Conservation (phyloP, 2,329 filamentous ascomycete genomes). For the Pestalotiopsis fici region DNA sequence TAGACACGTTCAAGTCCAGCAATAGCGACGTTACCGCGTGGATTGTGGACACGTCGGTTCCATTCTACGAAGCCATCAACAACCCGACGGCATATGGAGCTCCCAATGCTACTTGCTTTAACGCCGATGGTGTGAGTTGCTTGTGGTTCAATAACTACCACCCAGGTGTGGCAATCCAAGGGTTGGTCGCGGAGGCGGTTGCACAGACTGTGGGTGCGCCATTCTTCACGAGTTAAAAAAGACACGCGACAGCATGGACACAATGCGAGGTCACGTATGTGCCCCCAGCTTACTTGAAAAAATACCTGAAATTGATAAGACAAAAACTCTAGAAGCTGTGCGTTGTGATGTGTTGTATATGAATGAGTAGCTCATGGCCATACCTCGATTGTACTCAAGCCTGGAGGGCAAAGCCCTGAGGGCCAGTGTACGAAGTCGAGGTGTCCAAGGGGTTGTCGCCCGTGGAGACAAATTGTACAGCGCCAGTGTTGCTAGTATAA, state of each 20-base stretch:
- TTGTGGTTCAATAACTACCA: conserved; percentile 21
- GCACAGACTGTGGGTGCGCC: conserved; percentile 9
- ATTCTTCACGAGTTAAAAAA: background rate
- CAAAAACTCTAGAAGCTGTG: too few species aligned
- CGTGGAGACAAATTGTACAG: background rate
- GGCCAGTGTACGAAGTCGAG: background rate
- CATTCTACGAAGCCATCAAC: conserved; percentile 14
- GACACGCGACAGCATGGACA: too few species aligned
- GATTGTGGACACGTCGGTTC: conserved; percentile 18
- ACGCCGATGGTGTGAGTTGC: conserved; percentile 17
- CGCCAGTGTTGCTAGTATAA: background rate
- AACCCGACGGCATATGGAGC: conserved; percentile 22
- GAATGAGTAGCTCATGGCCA: too few species aligned
- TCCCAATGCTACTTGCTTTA: conserved; percentile 17
- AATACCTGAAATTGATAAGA: too few species aligned
- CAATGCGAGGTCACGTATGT: too few species aligned
- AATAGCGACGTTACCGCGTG: conserved; percentile 13
- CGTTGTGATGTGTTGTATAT: too few species aligned
- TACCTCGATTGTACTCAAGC: background rate
- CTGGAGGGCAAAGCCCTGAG: background rate
- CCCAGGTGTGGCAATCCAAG: conserved; percentile 19
- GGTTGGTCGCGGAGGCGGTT: conserved; percentile 15
- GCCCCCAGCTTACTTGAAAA: too few species aligned
- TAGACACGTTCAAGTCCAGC: conserved; percentile 14
- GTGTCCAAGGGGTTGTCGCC: background rate